Percentiles rank a stretch among this genome's conserved stretches.
Conservation (phyloP, 192 early-diverging fungal species). For the Gigaspora rosea region DNA sequence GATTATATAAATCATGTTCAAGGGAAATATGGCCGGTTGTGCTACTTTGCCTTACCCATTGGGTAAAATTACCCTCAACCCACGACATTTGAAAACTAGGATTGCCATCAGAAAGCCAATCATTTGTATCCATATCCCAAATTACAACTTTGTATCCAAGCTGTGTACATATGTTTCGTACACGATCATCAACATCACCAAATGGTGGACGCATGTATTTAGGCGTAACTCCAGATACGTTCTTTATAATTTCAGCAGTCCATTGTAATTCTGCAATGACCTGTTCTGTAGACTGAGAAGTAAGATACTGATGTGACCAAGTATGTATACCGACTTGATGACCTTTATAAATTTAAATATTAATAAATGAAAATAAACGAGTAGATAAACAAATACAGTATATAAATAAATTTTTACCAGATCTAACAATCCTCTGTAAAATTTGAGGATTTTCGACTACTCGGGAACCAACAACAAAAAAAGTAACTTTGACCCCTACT, state of each 20-base stretch:
- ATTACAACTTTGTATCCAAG: slow-evolving; percentile 48
- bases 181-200: slow-evolving; percentile 73
- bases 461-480: slow-evolving; percentile 67
- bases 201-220: slow-evolving; percentile 66
- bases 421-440: slow-evolving; percentile 5
- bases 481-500: slow-evolving; percentile 55
- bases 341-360: slow-evolving; percentile 32
- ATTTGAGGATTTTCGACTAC: slow-evolving; percentile 47
- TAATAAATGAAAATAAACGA: neutral
- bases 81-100: neutral
- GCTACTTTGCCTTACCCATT: slow-evolving; percentile 23
- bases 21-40: slow-evolving; percentile 42
- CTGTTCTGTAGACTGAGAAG: slow-evolving; percentile 46
- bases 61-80: slow-evolving; percentile 27
- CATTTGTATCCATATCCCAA: slow-evolving; percentile 40
- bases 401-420: slow-evolving; percentile 34
- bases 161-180: slow-evolving; percentile 61
- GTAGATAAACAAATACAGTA: slow-evolving; percentile 7
- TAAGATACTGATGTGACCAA: slow-evolving; percentile 60
- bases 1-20: no score
- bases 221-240: slow-evolving; percentile 54
- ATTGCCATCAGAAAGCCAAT: slow-evolving; percentile 8
- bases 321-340: slow-evolving; percentile 67
- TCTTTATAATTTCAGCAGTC: slow-evolving; percentile 56
- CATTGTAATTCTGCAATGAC: slow-evolving; percentile 61